Conservation (phyloP, 345 rosid species). For the Lepidium didymum region DNA sequence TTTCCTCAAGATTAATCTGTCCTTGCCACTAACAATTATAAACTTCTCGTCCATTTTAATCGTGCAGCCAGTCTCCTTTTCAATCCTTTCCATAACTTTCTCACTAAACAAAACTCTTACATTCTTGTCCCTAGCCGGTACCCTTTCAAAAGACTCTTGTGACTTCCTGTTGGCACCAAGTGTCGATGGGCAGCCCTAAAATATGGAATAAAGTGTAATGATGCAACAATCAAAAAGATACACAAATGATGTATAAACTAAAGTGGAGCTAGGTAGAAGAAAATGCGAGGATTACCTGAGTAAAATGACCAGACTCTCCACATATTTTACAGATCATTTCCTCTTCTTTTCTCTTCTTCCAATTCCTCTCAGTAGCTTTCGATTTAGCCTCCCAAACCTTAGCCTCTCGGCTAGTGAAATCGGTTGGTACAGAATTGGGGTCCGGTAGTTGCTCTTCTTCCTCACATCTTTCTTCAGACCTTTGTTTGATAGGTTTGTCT, state of each 20-base stretch:
- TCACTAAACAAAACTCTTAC: slow-evolving; percentile 72
- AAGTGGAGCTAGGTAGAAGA: neutral
- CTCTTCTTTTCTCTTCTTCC: slow-evolving; percentile 99
- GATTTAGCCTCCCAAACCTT: slow-evolving; percentile 99
- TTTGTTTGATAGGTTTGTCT: slow-evolving; percentile 43
- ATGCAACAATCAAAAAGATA: neutral
- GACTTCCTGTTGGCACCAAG: slow-evolving; percentile 92
- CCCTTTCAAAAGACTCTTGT: slow-evolving; percentile 90
- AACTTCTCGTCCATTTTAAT: slow-evolving; percentile 91
- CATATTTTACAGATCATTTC: slow-evolving; percentile 97
- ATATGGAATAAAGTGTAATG: neutral
- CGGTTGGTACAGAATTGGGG: slow-evolving; percentile 96
- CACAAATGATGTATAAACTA: neutral
- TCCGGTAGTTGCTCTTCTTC: slow-evolving; percentile 75
- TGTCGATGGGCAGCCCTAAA: slow-evolving; percentile 94
- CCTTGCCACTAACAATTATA: slow-evolving; percentile 90
- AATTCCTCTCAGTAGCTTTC: slow-evolving; percentile 94
- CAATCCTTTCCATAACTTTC: slow-evolving; percentile 70
- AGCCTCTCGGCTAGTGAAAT: slow-evolving; percentile 95
- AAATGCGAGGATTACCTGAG: slow-evolving; percentile 52
- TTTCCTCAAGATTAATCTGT: slow-evolving; percentile 76
- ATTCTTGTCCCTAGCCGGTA: slow-evolving; percentile 79
- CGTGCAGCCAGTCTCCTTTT: slow-evolving; percentile 82
- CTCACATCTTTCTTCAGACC: slow-evolving; percentile 48
- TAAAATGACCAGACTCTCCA: slow-evolving; percentile 95